Evolutionary conservation across 768 basidiomycete genomes (phyloP), one percentile per base, ranked within the genome.

Genomic region (Chlorophyllum brunneum): DNA sequence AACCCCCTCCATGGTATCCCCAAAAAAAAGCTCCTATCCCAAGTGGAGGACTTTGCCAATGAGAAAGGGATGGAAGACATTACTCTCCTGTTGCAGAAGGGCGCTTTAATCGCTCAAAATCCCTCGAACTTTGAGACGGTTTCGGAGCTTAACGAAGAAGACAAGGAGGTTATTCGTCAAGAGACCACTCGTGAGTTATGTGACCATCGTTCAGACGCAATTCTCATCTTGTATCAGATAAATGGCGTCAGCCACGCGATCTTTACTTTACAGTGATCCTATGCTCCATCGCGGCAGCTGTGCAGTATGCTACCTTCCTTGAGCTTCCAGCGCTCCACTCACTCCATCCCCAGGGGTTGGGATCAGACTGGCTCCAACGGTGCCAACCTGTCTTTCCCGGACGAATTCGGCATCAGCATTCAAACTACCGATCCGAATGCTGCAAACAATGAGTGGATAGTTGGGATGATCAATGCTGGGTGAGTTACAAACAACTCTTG

Each of bases 401-500:
- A 63, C 3, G 76, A 70, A 48, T 76, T 85, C 54, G 72, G 75
- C 20, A 73, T 83, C 8, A 55, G 23, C 20, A 5, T 4, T 22
- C 58, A 9, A 7, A 4, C 20, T 40, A 5, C 5, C 63, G 63
- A 37, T 16, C 36, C 24, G 61, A 64, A 38, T 70, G 71, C 16
- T 59, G 71, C 13, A 37, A 37, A 13, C 18, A 40, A 40, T 39
- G 60, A 81, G 48, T 91, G 87, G 87, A 68, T 90, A 7, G 74
- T 90, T n/a, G 89, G 89, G 20, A 63, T 88, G 36, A 78, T 91
- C 51, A 90, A 91, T 60, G 74, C 86, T n/a, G 88, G 71, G 72
- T 77, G 36, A 16, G 26, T 26, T 41, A 9, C 36, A 22, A n/a
- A 10, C 30, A 10, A 22, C 20, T 23, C 9, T 5, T 18, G 27